These are phyloP conservation scores for Populus nigra DNA, from an alignment of 345 rosid genomes.

Conservation along the genomic window DNA sequence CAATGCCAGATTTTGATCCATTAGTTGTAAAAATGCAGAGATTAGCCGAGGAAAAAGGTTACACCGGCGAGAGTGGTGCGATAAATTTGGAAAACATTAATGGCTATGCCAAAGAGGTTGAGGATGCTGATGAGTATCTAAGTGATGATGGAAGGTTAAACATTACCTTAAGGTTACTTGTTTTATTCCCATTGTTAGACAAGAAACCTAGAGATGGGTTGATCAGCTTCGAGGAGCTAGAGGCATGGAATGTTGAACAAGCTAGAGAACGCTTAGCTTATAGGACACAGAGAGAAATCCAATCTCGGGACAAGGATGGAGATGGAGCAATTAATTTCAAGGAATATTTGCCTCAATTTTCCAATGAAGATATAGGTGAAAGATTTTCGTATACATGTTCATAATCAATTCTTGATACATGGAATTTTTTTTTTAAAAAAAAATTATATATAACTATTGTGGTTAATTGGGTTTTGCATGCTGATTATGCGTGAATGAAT, in stretches of 20 bases:
- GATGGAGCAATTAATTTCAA: slow-evolving; percentile 53
- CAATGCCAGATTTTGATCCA: slow-evolving; percentile 52
- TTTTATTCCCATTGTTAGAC: slow-evolving; percentile 64
- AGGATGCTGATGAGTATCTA: slow-evolving; percentile 33
- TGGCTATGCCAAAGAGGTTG: not conserved
- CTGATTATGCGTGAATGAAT: not conserved
- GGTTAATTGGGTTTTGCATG: not conserved
- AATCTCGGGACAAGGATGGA: slow-evolving; percentile 44
- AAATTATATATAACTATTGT: not conserved
- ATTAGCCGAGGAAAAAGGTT: slow-evolving; percentile 21
- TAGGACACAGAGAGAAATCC: slow-evolving; percentile 44
- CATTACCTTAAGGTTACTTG: slow-evolving; percentile 49
- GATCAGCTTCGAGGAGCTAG: slow-evolving; percentile 55
- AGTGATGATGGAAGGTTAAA: slow-evolving; percentile 45
- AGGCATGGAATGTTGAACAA: slow-evolving; percentile 51
- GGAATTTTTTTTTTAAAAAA: not conserved
- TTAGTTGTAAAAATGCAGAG: slow-evolving; percentile 44
- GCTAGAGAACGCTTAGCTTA: slow-evolving; percentile 46
- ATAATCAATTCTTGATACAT: not conserved
- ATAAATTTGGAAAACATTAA: slow-evolving; percentile 8
- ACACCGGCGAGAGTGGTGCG: not conserved
- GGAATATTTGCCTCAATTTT: slow-evolving; percentile 64
- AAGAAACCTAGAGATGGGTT: slow-evolving; percentile 47
- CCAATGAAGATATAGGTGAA: slow-evolving; percentile 49
- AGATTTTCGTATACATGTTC: not conserved